Percentiles rank a stretch among this genome's conserved stretches.
phyloP scores from a whole-genome alignment of 371 early-diverging fungal genomes.

The Zychaea mexicana region DNA sequence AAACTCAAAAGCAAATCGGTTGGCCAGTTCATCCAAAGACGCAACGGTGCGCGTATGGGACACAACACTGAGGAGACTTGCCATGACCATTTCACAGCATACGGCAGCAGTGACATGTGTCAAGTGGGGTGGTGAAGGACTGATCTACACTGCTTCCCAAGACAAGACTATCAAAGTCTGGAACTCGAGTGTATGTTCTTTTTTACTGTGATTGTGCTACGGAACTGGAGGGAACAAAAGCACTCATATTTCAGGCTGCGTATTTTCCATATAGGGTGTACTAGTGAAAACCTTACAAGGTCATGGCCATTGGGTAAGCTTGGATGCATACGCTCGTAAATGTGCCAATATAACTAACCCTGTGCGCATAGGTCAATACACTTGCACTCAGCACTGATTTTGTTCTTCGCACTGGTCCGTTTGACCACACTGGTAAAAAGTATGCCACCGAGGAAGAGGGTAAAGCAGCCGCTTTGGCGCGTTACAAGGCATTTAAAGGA shows the following conservation, averaged over 20 bases:
- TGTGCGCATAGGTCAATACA: slow-evolving; percentile 94
- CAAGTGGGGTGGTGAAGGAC: slow-evolving; percentile 95
- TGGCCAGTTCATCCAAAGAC: slow-evolving; percentile 95
- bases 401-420: slow-evolving; percentile 88
- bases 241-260: background rate
- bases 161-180: slow-evolving; percentile 96
- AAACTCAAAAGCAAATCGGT: slow-evolving; percentile 73
- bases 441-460: slow-evolving; percentile 68
- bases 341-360: too few species aligned
- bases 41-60: slow-evolving; percentile 97
- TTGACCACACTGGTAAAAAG: slow-evolving; percentile 77
- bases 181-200: slow-evolving; percentile 56
- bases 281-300: slow-evolving; percentile 86
- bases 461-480: slow-evolving; percentile 71
- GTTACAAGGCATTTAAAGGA: slow-evolving; percentile 79
- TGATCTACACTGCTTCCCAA: slow-evolving; percentile 89
- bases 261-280: slow-evolving; percentile 59
- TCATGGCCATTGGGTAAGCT: slow-evolving; percentile 79
- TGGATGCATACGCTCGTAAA: slow-evolving; percentile 95
- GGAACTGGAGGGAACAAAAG: background rate
- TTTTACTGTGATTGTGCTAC: background rate
- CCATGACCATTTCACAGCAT: slow-evolving; percentile 86
- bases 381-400: slow-evolving; percentile 91
- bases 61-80: slow-evolving; percentile 70
- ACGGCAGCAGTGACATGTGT: slow-evolving; percentile 91